Base-by-base conservation (phyloP, 192 early-diverging fungal species). In the Backusella tarrabulga region DNA sequence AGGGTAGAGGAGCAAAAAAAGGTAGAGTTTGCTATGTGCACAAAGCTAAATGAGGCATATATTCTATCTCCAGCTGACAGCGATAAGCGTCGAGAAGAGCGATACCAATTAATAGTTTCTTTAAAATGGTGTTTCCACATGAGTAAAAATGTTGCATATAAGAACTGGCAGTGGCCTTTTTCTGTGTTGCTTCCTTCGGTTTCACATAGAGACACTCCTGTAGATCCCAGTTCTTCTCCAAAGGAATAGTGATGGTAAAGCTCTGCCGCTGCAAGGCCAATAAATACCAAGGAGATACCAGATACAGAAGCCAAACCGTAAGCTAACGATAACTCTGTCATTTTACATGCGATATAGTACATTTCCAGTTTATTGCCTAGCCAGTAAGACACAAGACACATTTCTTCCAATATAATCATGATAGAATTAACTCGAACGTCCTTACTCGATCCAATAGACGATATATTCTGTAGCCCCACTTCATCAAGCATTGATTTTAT, bases 301-400 rank as follows among this genome's bases (percentile, higher is more conserved):
- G 80, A 77, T 12, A 70, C 67, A 8, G 72, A 21, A 1, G 76
- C 26, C 8, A 81, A 50, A 26, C 80, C 80, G 19, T 54, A n/a
- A n/a, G 41, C 21, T 8, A 81, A 15, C 5, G 80, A 72, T 0
- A 78, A 2, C 5, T 71, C 68, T 36, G 75, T 69, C 4, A 78
- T 70, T 40, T 73, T 81, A 21, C 70, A 76, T 1, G 73, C 63
- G 8, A 71, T 38, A 35, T 72, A 81, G 38, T 78, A 78, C 76
- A 81, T 67, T n/a, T 73, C 56, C 14, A 52, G 34, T 54, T 78
- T 76, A 32, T 75, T 77, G 19, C 76, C 76, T 21, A 78, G 68
- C 80, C 80, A 81, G 63, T 81, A 81, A 54, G 73, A 72, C 4
- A 73, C 46, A 21, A 66, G 73, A 21, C 70, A 72, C 78, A 76